A percentile compares a stretch with the other conserved stretches of the same genome.
phyloP scores from a whole-genome alignment of 2,329 filamentous ascomycete species.

The Cyanodermella asteris region DNA sequence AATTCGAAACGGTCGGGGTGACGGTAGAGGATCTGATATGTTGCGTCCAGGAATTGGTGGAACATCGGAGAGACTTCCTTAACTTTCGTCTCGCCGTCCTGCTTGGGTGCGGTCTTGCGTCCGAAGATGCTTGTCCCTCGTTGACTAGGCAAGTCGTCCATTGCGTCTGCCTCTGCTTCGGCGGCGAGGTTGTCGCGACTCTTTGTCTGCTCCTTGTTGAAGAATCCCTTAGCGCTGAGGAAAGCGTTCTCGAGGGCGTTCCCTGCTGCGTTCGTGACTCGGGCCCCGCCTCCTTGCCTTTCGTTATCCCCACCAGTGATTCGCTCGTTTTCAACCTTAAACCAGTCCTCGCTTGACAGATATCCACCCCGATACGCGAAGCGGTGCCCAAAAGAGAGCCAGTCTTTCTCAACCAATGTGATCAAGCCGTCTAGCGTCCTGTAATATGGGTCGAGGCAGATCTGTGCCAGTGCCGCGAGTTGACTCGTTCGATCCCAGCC shows the following conservation, averaged over 20 bases:
- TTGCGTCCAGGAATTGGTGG: constrained; percentile 89
- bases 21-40: constrained; percentile 74
- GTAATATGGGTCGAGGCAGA: constrained; percentile 91
- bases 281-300: constrained; percentile 14
- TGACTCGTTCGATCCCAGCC: constrained; percentile 97
- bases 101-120: constrained; percentile 20
- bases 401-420: constrained; percentile 87
- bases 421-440: constrained; percentile 89
- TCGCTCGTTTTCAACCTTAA: constrained; percentile 62
- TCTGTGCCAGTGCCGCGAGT: constrained; percentile 70
- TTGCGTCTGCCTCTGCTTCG: constrained; percentile 26
- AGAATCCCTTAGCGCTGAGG: constrained; percentile 69
- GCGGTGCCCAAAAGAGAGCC: constrained; percentile 95
- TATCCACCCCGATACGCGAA: constrained; percentile 82
- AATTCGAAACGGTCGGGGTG: constrained; percentile 82
- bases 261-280: constrained; percentile 24
- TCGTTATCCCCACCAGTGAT: constrained; percentile 31
- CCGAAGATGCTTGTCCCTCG: constrained; percentile 15
- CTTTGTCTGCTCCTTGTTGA: constrained; percentile 51
- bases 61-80: constrained; percentile 92
- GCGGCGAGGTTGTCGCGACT: constrained; percentile 36
- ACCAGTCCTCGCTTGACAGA: constrained; percentile 84
- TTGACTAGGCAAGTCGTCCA: constrained; percentile 18
- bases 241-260: constrained; percentile 75
- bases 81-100: constrained; percentile 52